These are phyloP conservation scores for Monilinia fructigena DNA, from an alignment of 2,329 filamentous ascomycete species.

Conservation along the genomic window DNA sequence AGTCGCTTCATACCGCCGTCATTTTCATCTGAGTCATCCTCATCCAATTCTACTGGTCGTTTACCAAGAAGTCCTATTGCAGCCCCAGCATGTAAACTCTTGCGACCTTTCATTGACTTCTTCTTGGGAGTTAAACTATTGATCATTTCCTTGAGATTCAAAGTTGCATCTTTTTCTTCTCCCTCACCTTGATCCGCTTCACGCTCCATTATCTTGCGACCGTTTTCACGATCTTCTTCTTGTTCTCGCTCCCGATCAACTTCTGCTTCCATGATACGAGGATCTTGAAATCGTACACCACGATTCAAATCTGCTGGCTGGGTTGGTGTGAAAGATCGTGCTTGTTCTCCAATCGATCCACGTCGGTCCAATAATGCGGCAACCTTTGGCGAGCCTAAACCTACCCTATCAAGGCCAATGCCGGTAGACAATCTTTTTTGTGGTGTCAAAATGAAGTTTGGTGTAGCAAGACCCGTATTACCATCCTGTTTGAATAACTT, in stretches of 20 bases:
- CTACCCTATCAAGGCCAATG: conserved; percentile 66
- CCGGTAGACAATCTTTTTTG: conserved; percentile 61
- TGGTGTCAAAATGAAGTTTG: conserved; percentile 63
- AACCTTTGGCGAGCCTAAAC: conserved; percentile 73
- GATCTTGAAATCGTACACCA: conserved; percentile 64
- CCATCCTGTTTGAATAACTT: conserved; percentile 55
- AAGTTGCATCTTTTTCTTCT: conserved; percentile 60
- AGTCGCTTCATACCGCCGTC: conserved; percentile 65
- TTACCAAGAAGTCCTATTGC: conserved; percentile 73
- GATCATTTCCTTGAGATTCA: conserved; percentile 74
- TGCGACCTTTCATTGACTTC: conserved; percentile 62
- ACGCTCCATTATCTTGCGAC: conserved; percentile 54
- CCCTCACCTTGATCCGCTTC: conserved; percentile 48
- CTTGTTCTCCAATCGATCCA: conserved; percentile 67
- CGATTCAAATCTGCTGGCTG: conserved; percentile 42
- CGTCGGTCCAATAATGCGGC: conserved; percentile 69
- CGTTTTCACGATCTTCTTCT: conserved; percentile 61
- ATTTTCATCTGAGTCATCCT: conserved; percentile 59
- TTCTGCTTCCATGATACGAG: conserved; percentile 60
- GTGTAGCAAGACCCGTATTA: conserved; percentile 57
- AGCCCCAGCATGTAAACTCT: conserved; percentile 74
- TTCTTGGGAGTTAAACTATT: conserved; percentile 75
- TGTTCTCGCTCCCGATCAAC: conserved; percentile 60
- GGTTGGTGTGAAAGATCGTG: conserved; percentile 60
- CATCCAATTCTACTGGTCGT: conserved; percentile 68